Evolutionary conservation across 352 stramenopile species (phyloP), one percentile per base, ranked within the genome.

Genomic region (Globisporangium megalacanthum): DNA sequence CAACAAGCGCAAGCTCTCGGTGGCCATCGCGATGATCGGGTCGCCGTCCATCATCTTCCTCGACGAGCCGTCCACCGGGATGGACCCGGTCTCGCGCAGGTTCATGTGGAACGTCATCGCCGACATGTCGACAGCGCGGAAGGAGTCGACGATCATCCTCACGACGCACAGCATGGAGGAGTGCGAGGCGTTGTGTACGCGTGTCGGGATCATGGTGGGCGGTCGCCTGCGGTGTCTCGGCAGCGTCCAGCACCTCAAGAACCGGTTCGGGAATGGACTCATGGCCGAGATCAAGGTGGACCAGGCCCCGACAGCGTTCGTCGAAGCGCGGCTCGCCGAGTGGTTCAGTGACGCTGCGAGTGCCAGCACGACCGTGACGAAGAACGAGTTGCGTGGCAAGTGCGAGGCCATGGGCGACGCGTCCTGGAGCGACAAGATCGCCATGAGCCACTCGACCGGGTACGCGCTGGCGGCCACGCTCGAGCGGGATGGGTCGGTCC

Each of bases 161-260:
- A 98, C 93, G 19, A 98, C 93, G 1, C 94, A 98, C 70, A 94
- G 84, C 65, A 98, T 98, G 93, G 79, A 97, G 55, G 94, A 98
- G 60, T 94, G 79, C 36, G 94, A 65, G 35, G 60, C 60, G 42
- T 41, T 65, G 17, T 65, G 60, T 49, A 65, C 60, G n/a, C 84
- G 93, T 31, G 94, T 99, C 50, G 94, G 85, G 15, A 98, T 98
- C 62, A 97, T 99, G 77, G 83, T 89, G 0, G 75, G 80, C 44
- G 83, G 83, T 37, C 74, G 70, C 17, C 52, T 92, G 44, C 76
- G 77, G 19, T 94, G 84, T 31, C 67, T 98, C 20, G 92, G 92
- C 47, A 96, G 71, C 48, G 69, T 90, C 3, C 83, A 99, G 78
- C 92, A 98, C 68, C 65, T 99, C 62, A 99, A 99, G 75, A 79